Percentiles rank a stretch among this genome's conserved stretches.
phyloP scores from a whole-genome alignment of 176 grass and related monocot genomes.

The Musa schizocarpa region DNA sequence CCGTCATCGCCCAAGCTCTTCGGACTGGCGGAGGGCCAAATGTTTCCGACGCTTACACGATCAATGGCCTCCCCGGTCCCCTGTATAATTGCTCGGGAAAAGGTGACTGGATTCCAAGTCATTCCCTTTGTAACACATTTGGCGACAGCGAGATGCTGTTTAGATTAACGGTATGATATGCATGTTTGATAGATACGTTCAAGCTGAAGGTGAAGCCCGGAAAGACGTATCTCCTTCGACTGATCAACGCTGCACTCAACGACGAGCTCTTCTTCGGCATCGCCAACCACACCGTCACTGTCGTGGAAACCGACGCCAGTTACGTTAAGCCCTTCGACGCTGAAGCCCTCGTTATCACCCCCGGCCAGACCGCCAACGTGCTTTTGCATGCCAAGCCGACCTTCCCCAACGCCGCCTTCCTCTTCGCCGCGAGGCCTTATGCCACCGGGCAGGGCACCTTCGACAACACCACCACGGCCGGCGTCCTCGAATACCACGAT shows the following conservation, averaged over 20 bases:
- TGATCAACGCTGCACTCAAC: slow-evolving; percentile 19
- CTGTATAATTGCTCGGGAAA: slow-evolving; percentile 1
- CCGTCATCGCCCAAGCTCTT: slow-evolving; percentile 10
- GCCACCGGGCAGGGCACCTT: slow-evolving; percentile 44
- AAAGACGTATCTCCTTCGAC: slow-evolving; percentile 11
- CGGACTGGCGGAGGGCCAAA: slow-evolving; percentile 5
- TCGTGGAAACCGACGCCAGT: slow-evolving; percentile 8
- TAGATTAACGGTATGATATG: not conserved
- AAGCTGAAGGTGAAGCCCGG: slow-evolving; percentile 16
- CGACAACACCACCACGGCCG: slow-evolving; percentile 61
- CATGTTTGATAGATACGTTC: not conserved
- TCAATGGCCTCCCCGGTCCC: slow-evolving; percentile 11
- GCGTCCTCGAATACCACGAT: slow-evolving; percentile 46
- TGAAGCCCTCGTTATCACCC: not conserved
- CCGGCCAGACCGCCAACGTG: slow-evolving; percentile 12
- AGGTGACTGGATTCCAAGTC: not conserved
- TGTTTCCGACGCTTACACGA: slow-evolving; percentile 13
- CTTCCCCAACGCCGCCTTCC: slow-evolving; percentile 31
- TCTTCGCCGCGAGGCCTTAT: slow-evolving; percentile 55
- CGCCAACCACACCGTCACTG: slow-evolving; percentile 16
- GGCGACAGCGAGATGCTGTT: not conserved
- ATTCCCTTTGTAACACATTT: not conserved
- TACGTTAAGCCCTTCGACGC: not conserved
- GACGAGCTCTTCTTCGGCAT: slow-evolving; percentile 16
- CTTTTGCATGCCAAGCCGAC: slow-evolving; percentile 17